Conservation (phyloP, 129 eudicot genomes). For the Chrysanthemum makinoi region DNA sequence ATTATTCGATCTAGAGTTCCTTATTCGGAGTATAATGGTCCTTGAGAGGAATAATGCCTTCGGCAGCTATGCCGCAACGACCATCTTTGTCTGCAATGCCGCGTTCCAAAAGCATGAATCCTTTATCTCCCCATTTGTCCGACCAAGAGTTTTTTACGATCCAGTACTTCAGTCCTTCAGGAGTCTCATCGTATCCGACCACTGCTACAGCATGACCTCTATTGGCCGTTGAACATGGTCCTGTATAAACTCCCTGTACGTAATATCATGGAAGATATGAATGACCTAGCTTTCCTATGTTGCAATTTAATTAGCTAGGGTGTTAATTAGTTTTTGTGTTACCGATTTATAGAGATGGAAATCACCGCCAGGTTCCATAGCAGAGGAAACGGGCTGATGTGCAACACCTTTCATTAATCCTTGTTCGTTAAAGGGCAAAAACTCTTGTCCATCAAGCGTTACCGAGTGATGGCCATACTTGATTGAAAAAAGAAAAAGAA, state of each 20-base stretch:
- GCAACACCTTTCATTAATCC: slow-evolving; percentile 61
- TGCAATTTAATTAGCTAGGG: not conserved
- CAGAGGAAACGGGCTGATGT: slow-evolving; percentile 53
- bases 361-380: slow-evolving; percentile 48
- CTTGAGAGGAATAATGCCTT: not conserved
- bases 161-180: slow-evolving; percentile 66
- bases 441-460: slow-evolving; percentile 52
- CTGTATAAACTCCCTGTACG: slow-evolving; percentile 48
- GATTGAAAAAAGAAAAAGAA: no score
- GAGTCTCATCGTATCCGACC: slow-evolving; percentile 35
- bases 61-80: not conserved
- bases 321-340: not conserved
- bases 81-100: not conserved
- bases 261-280: not conserved
- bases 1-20: slow-evolving; percentile 2
- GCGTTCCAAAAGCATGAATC: slow-evolving; percentile 11
- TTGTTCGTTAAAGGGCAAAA: slow-evolving; percentile 20
- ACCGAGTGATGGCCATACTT: slow-evolving; percentile 29
- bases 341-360: slow-evolving; percentile 68
- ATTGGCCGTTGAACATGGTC: slow-evolving; percentile 34
- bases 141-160: slow-evolving; percentile 29
- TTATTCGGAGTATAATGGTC: not conserved
- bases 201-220: slow-evolving; percentile 9
- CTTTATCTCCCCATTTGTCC: slow-evolving; percentile 21
- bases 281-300: not conserved